Evolutionary conservation across 192 early-diverging fungal genomes (phyloP).

Genomic region (Rhizophagus clarus): DNA sequence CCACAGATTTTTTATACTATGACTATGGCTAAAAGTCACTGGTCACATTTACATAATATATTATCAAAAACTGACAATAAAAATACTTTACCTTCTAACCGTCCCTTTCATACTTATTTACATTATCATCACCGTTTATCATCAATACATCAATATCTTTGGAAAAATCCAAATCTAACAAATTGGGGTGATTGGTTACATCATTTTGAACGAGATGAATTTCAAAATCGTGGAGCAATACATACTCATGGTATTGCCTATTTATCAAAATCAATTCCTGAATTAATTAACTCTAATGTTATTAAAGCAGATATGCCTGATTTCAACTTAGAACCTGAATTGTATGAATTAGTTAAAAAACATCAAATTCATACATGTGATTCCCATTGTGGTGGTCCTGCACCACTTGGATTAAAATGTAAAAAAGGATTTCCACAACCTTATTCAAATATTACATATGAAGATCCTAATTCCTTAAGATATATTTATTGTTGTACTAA

Average conservation of each 20-base stretch:
- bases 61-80: background rate
- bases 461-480: no score
- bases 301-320: background rate
- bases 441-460: no score
- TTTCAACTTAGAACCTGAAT: background rate
- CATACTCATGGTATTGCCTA: background rate
- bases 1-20: background rate
- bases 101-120: background rate
- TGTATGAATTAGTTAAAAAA: background rate
- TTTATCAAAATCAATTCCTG: background rate
- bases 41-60: background rate
- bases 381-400: background rate
- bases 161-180: background rate
- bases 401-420: background rate
- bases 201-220: slow-evolving; percentile 18
- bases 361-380: background rate
- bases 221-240: slow-evolving; percentile 17
- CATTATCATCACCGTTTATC: background rate
- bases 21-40: background rate
- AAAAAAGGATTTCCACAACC: no score
- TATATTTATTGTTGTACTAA: no score
- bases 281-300: background rate
- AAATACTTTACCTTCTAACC: background rate
- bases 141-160: background rate
- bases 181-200: background rate